phyloP scores from a whole-genome alignment of 768 basidiomycete genomes.

The Coprinopsis strossmayeri region DNA sequence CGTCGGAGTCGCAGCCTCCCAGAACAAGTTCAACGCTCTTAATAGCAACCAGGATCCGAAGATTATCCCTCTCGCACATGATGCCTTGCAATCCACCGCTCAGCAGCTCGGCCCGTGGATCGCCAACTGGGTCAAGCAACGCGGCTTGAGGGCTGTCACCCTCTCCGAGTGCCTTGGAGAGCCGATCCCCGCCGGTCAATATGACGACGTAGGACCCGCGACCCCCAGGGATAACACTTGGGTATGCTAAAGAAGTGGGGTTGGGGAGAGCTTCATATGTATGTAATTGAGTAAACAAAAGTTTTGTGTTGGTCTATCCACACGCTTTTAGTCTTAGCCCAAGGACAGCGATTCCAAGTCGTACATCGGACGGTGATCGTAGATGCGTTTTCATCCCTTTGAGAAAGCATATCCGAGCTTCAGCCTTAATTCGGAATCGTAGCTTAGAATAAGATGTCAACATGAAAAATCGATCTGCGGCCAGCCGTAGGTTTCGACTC shows the following conservation, averaged over 20 bases:
- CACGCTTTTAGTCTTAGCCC: too few relatives aligned
- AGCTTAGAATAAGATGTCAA: too few relatives aligned
- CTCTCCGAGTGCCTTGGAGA: conserved; percentile 14
- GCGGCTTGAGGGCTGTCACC: conserved; percentile 13
- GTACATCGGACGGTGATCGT: too few relatives aligned
- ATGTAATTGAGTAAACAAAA: too few relatives aligned
- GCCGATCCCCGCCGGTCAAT: conserved; percentile 13
- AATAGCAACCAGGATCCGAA: conserved; percentile 9
- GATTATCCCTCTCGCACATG: conserved; percentile 14
- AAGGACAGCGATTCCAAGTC: too few relatives aligned
- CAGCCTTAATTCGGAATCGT: too few relatives aligned
- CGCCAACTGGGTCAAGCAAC: conserved; percentile 13
- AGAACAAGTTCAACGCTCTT: conserved; percentile 11
- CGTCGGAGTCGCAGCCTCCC: conserved; percentile 7
- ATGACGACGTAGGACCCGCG: conserved; percentile 7
- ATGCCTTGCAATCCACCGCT: conserved; percentile 15
- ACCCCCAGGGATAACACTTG: conserved; percentile 9
- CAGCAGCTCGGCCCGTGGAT: conserved; percentile 15
- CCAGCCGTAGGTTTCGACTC: too few relatives aligned
- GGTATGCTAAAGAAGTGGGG: conserved; percentile 9
- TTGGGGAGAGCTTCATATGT: too few relatives aligned
- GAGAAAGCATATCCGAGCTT: too few relatives aligned
- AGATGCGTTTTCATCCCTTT: too few relatives aligned
- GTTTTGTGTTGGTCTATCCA: too few relatives aligned
- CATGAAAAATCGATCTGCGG: too few relatives aligned